phyloP scores from a whole-genome alignment of 441 rosid genomes.

The Capsella rubella region DNA sequence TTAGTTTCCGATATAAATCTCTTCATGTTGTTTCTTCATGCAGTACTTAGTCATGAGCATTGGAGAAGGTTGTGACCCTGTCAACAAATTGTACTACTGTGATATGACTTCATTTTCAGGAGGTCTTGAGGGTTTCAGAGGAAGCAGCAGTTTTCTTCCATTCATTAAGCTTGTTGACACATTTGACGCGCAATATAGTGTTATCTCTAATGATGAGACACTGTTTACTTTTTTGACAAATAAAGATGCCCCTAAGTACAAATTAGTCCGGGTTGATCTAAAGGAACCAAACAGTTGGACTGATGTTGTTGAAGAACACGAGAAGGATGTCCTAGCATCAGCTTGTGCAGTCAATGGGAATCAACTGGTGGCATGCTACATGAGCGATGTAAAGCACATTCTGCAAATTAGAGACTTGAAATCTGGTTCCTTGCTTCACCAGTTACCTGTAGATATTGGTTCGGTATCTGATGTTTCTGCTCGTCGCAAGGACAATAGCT shows the following conservation, averaged over 20 bases:
- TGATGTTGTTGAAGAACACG: slow-evolving; percentile 78
- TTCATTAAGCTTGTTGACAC: slow-evolving; percentile 77
- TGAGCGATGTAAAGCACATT: slow-evolving; percentile 87
- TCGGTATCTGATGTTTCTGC: slow-evolving; percentile 73
- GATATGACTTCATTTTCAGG: slow-evolving; percentile 70
- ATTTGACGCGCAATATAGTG: slow-evolving; percentile 69
- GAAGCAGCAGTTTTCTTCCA: slow-evolving; percentile 64
- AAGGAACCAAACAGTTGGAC: slow-evolving; percentile 78
- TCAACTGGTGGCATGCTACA: slow-evolving; percentile 78
- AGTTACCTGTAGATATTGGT: slow-evolving; percentile 82
- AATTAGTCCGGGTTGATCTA: slow-evolving; percentile 82
- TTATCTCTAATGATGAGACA: slow-evolving; percentile 81
- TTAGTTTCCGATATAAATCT: slow-evolving; percentile 1
- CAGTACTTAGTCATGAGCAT: slow-evolving; percentile 79
- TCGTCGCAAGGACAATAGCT: slow-evolving; percentile 63
- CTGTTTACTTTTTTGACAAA: slow-evolving; percentile 84
- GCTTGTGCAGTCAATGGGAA: slow-evolving; percentile 72
- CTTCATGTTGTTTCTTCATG: slow-evolving; percentile 39
- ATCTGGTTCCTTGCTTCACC: slow-evolving; percentile 81
- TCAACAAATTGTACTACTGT: slow-evolving; percentile 88
- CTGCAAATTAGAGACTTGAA: slow-evolving; percentile 84
- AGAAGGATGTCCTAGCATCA: slow-evolving; percentile 82
- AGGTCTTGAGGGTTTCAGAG: slow-evolving; percentile 77
- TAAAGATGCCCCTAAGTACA: slow-evolving; percentile 87
- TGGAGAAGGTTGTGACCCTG: slow-evolving; percentile 78